Base-by-base conservation (phyloP, 805 yeast species). In the Sugiyamaella smithiae region DNA sequence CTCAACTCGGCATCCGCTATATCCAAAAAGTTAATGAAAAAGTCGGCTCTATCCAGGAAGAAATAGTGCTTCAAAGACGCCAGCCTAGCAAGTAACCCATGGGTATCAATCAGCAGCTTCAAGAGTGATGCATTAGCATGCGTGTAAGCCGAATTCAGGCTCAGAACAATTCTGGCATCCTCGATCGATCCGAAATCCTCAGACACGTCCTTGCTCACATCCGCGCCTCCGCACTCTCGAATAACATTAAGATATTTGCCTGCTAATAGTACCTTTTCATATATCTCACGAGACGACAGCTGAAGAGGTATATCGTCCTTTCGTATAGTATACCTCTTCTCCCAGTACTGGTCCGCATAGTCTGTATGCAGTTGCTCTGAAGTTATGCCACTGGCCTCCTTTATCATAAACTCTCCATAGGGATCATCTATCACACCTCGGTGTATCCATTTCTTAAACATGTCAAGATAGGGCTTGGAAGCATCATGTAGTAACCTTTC, bases 231-330 rank as follows among this genome's bases (percentile, higher is more conserved):
- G 58, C 86, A 81, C 49, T 75, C 80, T 48, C 79, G 75, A 38
- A 85, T 72, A 2, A 91, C 82, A 58, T 88, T 86, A 48, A 89
- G 68, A 57, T 83, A 83, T 65, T 88, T 90, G 1, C 99, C 99
- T 0, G 97, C 87, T 44, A 81, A 70, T 20, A 91, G 68, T 0
- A 91, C 74, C 64, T 84, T 84, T 43, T 75, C 73, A 55, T 85
- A 85, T 5, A 81, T 62, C 1, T 73, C 76, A 22, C 69, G 70
- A 32, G 72, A 66, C 5, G 71, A 67, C 51, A 91, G 79, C 54
- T 83, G 88, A 47, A 76, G 74, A 3, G 91, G 80, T 31, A 89
- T 59, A 0, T 91, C 95, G 58, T 87, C 95, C 43, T 76, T 76
- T 43, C 90, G 74, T 14, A 89, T 73, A 4, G 85, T 76, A 63